Evolutionary conservation across 371 early-diverging fungal genomes (phyloP), one percentile per base, ranked within the genome.

Genomic region (Lichtheimia hyalospora): DNA sequence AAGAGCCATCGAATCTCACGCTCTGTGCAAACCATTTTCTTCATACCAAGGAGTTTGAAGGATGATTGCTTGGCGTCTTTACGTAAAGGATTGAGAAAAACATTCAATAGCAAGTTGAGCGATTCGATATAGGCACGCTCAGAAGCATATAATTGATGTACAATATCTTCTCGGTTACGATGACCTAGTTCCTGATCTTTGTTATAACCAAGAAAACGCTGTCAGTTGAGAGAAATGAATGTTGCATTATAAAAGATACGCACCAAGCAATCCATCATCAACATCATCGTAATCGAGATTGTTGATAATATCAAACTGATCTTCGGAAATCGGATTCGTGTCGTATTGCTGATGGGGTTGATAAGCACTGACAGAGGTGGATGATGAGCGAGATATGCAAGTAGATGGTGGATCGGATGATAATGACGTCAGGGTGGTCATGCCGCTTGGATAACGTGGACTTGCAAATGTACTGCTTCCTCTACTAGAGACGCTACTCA

Each of bases 1-100:
- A 80, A 80, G 8, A 80, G 50, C 68, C 75, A 73, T 5, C 42
- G 18, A 2, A 71, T 63, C 50, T 80, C 81, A 40, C 66, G 66
- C 44, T 80, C 77, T 5, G 81, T 80, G 46, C 75, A 80, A n/a
- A 73, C 63, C 41, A 66, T 52, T 52, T 80, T 80, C 50, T 74
- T 73, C 46, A 67, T 57, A 6, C 75, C 71, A 7, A 79, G 63
- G 44, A 79, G 70, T n/a, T 60, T 68, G 20, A 71, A 68, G 0
- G 75, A 64, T 1, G 70, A 63, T 15, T 66, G 62, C 50, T 74
- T 74, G 23, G 62, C 50, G 23, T 62, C 71, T 46, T 69, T 71
- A n/a, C 70, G 69, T 18, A 80, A 57, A 8, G 81, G 81, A 12
- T 55, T 23, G 13, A 75, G 52, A 52, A 67, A 77, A 1, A 56